phyloP scores from a whole-genome alignment of 169 alveolate genomes.

The Babesia bigemina region DNA sequence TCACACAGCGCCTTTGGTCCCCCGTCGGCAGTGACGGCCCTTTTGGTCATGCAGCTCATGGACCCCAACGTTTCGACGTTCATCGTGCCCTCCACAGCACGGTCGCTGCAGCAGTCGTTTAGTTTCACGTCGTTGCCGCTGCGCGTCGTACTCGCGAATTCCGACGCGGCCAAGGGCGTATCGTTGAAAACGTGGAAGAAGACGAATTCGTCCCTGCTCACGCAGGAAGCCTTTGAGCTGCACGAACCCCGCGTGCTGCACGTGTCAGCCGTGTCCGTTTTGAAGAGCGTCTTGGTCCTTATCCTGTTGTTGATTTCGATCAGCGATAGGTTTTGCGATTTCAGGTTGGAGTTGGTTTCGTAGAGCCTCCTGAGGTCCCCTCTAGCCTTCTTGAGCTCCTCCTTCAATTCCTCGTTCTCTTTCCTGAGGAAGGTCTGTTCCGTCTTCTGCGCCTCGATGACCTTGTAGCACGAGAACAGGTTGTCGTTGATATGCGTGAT shows the following conservation, averaged over 20 bases:
- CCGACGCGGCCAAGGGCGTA: slow-evolving; percentile 3
- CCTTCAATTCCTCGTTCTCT: slow-evolving; percentile 28
- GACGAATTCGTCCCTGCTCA: slow-evolving; percentile 16
- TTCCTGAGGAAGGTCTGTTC: slow-evolving; percentile 36
- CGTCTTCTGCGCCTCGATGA: slow-evolving; percentile 45
- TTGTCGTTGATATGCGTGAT: slow-evolving; percentile 55
- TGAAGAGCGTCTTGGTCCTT: slow-evolving; percentile 55
- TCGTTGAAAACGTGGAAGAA: slow-evolving; percentile 8
- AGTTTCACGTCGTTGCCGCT: neutral
- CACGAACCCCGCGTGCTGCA: slow-evolving; percentile 34
- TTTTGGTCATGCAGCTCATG: slow-evolving; percentile 14
- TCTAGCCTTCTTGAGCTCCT: slow-evolving; percentile 21
- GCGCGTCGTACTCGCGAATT: neutral
- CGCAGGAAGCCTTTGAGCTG: slow-evolving; percentile 11
- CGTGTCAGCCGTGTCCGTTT: slow-evolving; percentile 28
- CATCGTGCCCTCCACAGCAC: neutral
- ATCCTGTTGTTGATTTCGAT: slow-evolving; percentile 63
- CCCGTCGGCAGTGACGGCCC: neutral
- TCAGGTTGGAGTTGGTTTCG: slow-evolving; percentile 51
- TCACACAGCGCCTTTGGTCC: neutral
- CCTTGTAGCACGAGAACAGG: slow-evolving; percentile 60
- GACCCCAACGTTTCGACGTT: neutral
- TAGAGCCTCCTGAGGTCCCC: slow-evolving; percentile 44
- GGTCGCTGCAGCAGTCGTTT: neutral
- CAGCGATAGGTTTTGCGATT: slow-evolving; percentile 65